Conservation (phyloP, 306 rosid genomes). For the Quercus alba region DNA sequence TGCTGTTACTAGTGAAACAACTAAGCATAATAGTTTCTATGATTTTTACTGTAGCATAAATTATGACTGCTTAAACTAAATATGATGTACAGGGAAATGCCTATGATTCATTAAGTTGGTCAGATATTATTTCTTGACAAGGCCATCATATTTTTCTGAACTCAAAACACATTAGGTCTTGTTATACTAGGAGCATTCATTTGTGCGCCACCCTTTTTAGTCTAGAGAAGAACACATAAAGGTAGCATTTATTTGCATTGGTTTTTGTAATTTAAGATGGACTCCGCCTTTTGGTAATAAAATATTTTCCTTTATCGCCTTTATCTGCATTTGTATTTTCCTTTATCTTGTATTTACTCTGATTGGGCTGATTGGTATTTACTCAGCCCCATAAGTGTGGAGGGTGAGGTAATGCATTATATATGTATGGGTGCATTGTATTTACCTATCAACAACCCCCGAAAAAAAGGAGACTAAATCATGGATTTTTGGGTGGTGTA, state of each 20-base stretch:
- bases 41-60: neutral
- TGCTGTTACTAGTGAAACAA: conserved; percentile 73
- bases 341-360: neutral
- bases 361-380: neutral
- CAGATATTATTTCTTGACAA: neutral
- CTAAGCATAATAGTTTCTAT: neutral
- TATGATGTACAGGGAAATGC: neutral
- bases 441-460: neutral
- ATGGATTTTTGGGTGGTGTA: neutral
- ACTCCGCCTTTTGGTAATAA: neutral
- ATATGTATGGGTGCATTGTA: neutral
- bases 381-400: too few species aligned
- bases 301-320: neutral
- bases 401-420: neutral
- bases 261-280: neutral
- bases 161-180: neutral
- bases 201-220: neutral
- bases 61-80: neutral
- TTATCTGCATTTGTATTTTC: neutral
- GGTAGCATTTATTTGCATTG: neutral
- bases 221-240: neutral
- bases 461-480: neutral
- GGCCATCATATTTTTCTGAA: neutral
- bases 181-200: neutral
- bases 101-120: conserved; percentile 8